These are phyloP conservation scores for Umbelopsis sp. DNA, from an alignment of 192 early-diverging fungal species.

Conservation along the genomic window DNA sequence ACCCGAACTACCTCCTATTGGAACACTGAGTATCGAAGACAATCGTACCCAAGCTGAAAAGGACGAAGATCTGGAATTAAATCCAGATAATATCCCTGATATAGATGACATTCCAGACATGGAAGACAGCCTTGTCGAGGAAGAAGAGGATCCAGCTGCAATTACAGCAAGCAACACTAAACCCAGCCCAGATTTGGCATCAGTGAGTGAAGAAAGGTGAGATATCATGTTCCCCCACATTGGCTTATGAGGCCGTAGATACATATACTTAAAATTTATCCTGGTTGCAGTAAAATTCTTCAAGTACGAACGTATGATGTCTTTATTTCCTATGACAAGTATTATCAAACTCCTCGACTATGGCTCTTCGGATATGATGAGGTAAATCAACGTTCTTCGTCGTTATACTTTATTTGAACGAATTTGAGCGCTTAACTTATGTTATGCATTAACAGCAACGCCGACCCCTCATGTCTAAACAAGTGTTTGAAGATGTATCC, in stretches of 20 bases:
- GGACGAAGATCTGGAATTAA: constrained; percentile 46
- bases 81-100: constrained; percentile 75
- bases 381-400: constrained; percentile 40
- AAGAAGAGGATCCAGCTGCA: constrained; percentile 79
- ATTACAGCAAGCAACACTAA: constrained; percentile 5
- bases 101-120: constrained; percentile 93
- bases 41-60: constrained; percentile 28
- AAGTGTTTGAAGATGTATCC: constrained; percentile 97
- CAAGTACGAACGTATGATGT: constrained; percentile 96
- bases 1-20: constrained; percentile 16
- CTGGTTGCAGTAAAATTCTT: constrained; percentile 75
- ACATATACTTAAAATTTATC: no score
- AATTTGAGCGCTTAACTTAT: background rate
- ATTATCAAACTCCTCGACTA: constrained; percentile 97
- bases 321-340: constrained; percentile 99
- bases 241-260: background rate
- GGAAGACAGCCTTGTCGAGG: constrained; percentile 67
- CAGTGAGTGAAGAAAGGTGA: background rate
- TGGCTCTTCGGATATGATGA: constrained; percentile 98
- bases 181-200: background rate
- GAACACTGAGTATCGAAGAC: constrained; percentile 6
- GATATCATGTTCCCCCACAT: background rate
- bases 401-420: background rate
- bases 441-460: constrained; percentile 46
- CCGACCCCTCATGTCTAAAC: constrained; percentile 79